Percentiles rank a stretch among this genome's conserved stretches.
Evolutionary conservation across 2,329 filamentous ascomycete genomes (phyloP).

Genomic region (Cytospora piceae): DNA sequence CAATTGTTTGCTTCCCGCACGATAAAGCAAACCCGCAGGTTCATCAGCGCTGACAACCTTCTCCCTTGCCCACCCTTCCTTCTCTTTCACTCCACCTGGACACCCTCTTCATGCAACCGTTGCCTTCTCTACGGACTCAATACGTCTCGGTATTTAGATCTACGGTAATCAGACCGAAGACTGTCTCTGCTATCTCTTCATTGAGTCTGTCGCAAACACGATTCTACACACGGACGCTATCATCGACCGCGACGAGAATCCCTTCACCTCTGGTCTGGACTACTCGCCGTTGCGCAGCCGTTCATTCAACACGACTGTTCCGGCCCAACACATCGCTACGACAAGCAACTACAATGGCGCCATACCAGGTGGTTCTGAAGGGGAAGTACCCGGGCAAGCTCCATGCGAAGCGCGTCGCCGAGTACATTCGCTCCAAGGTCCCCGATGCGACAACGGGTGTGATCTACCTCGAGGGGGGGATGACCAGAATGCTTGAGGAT

Average conservation of each 20-base stretch:
- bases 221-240: background rate
- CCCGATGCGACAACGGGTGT: constrained; percentile 67
- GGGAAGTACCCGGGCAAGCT: constrained; percentile 81
- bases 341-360: constrained; percentile 37
- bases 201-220: background rate
- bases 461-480: constrained; percentile 86
- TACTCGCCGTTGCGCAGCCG: background rate
- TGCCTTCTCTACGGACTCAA: constrained; percentile 4
- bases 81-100: background rate
- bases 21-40: background rate
- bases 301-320: background rate
- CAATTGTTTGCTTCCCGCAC: background rate
- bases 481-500: constrained; percentile 82
- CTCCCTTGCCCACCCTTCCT: background rate
- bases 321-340: background rate
- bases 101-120: constrained; percentile 9
- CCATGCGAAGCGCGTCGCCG: constrained; percentile 82
- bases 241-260: background rate
- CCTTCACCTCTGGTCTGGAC: background rate
- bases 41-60: too few relatives aligned
- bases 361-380: constrained; percentile 57
- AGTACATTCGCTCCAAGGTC: constrained; percentile 71
- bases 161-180: background rate
- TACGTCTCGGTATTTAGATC: background rate
- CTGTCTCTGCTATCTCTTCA: background rate